Conservation (phyloP, 352 stramenopile species). For the Globisporangium iwayamae region DNA sequence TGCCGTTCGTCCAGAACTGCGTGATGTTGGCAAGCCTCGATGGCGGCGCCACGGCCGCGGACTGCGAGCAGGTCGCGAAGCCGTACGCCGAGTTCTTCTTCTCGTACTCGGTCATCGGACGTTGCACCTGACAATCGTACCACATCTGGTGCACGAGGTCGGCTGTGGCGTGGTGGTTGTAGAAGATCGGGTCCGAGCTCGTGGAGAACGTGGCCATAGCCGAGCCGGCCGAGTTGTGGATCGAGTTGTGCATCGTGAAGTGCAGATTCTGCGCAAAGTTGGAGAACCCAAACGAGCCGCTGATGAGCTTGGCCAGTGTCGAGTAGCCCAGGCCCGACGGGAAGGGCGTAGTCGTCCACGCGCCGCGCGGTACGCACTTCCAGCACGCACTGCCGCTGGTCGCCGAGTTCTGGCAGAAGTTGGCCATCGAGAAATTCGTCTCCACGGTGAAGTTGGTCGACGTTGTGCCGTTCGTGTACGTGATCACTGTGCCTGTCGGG, state of each 20-base stretch:
- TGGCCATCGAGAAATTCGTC: constrained; percentile 23
- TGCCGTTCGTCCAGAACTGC: constrained; percentile 32
- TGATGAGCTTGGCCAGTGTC: constrained; percentile 40
- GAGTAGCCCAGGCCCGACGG: constrained; percentile 62
- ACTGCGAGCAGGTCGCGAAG: constrained; percentile 37
- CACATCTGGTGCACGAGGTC: constrained; percentile 67
- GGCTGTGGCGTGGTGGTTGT: constrained; percentile 53
- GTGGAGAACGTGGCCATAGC: constrained; percentile 47
- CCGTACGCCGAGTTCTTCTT: constrained; percentile 49
- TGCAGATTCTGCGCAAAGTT: constrained; percentile 61
- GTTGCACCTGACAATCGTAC: constrained; percentile 62
- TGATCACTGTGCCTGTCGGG: constrained; percentile 1
- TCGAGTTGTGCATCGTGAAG: constrained; percentile 56
- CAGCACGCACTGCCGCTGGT: constrained; percentile 29
- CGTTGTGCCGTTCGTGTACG: constrained; percentile 9
- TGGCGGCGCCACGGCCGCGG: constrained; percentile 24
- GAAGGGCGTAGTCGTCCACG: constrained; percentile 36
- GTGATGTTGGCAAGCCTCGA: constrained; percentile 41
- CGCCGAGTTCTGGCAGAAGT: constrained; percentile 55
- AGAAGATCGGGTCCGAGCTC: constrained; percentile 70
- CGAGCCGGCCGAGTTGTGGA: constrained; percentile 51
- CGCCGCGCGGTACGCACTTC: constrained; percentile 49
- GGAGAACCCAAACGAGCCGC: constrained; percentile 36
- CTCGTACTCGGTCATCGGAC: constrained; percentile 40
- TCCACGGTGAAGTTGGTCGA: constrained; percentile 9